phyloP scores from a whole-genome alignment of 352 stramenopile species.

The Phytophthora pinifolia region DNA sequence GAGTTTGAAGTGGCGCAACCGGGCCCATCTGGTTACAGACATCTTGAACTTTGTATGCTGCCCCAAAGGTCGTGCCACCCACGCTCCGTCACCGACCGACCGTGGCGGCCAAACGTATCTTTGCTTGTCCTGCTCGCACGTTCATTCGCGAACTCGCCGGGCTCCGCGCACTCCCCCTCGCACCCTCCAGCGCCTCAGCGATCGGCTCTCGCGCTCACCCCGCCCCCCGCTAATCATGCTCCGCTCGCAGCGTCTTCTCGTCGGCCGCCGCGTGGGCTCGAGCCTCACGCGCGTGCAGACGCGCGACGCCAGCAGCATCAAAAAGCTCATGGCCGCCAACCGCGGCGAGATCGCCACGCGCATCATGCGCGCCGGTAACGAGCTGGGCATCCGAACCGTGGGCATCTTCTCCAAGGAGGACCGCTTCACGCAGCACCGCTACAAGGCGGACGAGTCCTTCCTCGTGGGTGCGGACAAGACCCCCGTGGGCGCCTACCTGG shows the following conservation, averaged over 20 bases:
- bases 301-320: conserved; percentile 82
- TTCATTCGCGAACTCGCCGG: conserved; percentile 32
- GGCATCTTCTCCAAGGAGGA: conserved; percentile 94
- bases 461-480: conserved; percentile 90
- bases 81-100: conserved; percentile 14
- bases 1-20: conserved; percentile 8
- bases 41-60: conserved; percentile 26
- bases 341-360: conserved; percentile 97
- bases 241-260: conserved; percentile 37
- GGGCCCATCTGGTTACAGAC: conserved; percentile 21
- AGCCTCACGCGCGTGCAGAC: conserved; percentile 30
- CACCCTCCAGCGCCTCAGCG: conserved; percentile 5
- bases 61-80: conserved; percentile 20
- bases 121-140: conserved; percentile 1
- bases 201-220: conserved; percentile 12
- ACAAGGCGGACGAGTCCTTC: conserved; percentile 97
- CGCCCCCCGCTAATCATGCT: conserved; percentile 30
- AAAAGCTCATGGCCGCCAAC: conserved; percentile 98
- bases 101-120: conserved; percentile 20
- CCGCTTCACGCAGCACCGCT: conserved; percentile 94
- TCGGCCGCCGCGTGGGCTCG: conserved; percentile 18
- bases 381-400: conserved; percentile 92
- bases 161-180: conserved; percentile 4
- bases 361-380: conserved; percentile 94
- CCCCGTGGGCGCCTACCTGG: conserved; percentile 95